phyloP scores from a whole-genome alignment of 805 yeast genomes.

The Candida vartiovaarae region DNA sequence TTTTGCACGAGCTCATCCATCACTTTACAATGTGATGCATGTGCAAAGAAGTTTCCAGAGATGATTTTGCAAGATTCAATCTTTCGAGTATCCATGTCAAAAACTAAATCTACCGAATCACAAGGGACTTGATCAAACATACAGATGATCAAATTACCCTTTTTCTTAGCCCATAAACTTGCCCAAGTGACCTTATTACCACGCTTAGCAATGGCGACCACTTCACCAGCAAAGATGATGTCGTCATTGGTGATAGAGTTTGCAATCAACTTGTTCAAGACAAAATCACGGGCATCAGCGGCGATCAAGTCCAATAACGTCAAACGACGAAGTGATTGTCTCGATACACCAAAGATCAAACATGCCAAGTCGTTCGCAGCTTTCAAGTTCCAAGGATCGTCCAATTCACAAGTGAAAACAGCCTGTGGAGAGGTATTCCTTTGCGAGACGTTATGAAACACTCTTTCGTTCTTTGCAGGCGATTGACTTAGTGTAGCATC shows the following conservation, averaged over 20 bases:
- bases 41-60: constrained; percentile 20
- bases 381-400: constrained; percentile 70
- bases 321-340: constrained; percentile 50
- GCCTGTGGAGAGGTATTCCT: constrained; percentile 77
- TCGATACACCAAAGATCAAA: constrained; percentile 75
- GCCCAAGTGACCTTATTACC: constrained; percentile 72
- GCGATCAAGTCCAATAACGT: constrained; percentile 73
- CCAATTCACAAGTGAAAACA: constrained; percentile 68
- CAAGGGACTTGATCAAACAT: constrained; percentile 83
- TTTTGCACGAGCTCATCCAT: constrained; percentile 23
- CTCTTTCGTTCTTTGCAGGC: constrained; percentile 28
- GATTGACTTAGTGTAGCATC: constrained; percentile 7
- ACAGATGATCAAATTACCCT: constrained; percentile 64
- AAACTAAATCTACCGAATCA: constrained; percentile 52
- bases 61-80: constrained; percentile 18
- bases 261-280: constrained; percentile 45
- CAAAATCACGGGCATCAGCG: constrained; percentile 67
- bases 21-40: constrained; percentile 5
- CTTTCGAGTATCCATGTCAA: constrained; percentile 23
- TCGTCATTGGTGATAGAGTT: constrained; percentile 27
- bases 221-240: constrained; percentile 73
- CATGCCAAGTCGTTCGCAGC: constrained; percentile 91
- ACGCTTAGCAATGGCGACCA: constrained; percentile 69
- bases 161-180: constrained; percentile 82
- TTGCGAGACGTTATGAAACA: constrained; percentile 61